Base-by-base conservation (phyloP, 2,329 filamentous ascomycete genomes). In the Botrytis sinoallii region DNA sequence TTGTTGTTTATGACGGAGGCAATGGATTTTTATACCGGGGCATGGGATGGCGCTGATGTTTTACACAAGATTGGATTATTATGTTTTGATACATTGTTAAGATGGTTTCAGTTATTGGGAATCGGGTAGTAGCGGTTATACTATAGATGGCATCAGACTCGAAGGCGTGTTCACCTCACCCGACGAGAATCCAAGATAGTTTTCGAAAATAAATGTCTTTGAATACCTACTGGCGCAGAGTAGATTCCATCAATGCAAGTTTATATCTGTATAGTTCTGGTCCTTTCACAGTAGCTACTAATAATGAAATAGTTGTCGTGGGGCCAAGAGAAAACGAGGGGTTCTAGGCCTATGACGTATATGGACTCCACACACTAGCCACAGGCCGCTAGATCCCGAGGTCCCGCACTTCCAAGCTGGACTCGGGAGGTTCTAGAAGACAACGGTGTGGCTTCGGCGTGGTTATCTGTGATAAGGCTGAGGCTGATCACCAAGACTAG, bases 1-100 rank as follows among this genome's bases (percentile, higher is more conserved):
- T 16, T 4, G 1, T 29, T 57, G 6, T 32, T 32, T 4, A 20
- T 1, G 14, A 20, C 1, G 55, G 29, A 20, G 16, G 2, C 3
- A 0, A 32, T 29, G 6, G 3, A 16, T 18, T 57, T 0, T 32
- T 32, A 3, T 32, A 18, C 2, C 14, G 0, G 0, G 52, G n/a
- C 52, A 29, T 57, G 52, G 8, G 6, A 12, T 0, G 25, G 48
- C 48, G 25, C 1, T n/a, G 14, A 29, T 8, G 14, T 0, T 55
- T 57, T 57, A 32, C 3, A 52, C 1, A 52, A n/a, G 16, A 8
- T 32, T n/a, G 14, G 52, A 29, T 57, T 18, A 18, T 29, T 32
- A 12, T 52, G 48, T n/a, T 52, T 52, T n/a, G 48, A 52, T 52
- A 52, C 7, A 52, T n/a, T 14, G 22, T 52, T n/a, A 2, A 52